Evolutionary conservation across 179 eudicot species (phyloP), one percentile per base, ranked within the genome.

Genomic region (Corrigiola litoralis): DNA sequence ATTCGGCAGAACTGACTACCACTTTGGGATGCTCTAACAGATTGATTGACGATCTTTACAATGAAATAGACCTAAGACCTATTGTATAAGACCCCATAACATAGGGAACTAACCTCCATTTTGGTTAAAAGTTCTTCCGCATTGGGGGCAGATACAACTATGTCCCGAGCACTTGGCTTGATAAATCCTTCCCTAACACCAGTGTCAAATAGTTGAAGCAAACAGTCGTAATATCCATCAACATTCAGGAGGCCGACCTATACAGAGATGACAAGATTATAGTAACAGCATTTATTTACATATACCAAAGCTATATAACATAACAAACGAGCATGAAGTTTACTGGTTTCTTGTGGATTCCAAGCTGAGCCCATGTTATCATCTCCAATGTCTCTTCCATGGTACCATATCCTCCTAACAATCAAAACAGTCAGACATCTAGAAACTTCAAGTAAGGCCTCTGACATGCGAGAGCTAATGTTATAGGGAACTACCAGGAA

Each of bases 131-230:
- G 94, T 69, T 94, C 99, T 66, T 83, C 79, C 49, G 97, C 91
- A 46, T 75, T 83, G 38, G 94, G 82, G 69, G 99, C 91, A n/a
- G 98, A 85, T 32, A 94, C 71, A 53, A 94, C 86, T 23, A 94
- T 87, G 54, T 75, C 75, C 41, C 97, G 74, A 63, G 94, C 97
- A 58, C 69, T 56, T 34, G 82, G 94, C 85, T 80, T 90, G 69
- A 94, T 94, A 71, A 94, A 94, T 55, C 99, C 99, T 90, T 94
- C 95, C 77, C 80, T 76, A 14, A 88, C 95, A 68, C 95, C 95
- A 56, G 69, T 86, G 77, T 88, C 95, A 60, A 86, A 86, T 48
- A 88, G 74, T 58, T 80, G 84, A 66, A 86, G 89, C 81, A 88
- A 79, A 67, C 70, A 70, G 62, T 88, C 77, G 41, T 86, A 88